These are phyloP conservation scores for Botrytis galanthina DNA, from an alignment of 2,329 filamentous ascomycete species.

Conservation along the genomic window DNA sequence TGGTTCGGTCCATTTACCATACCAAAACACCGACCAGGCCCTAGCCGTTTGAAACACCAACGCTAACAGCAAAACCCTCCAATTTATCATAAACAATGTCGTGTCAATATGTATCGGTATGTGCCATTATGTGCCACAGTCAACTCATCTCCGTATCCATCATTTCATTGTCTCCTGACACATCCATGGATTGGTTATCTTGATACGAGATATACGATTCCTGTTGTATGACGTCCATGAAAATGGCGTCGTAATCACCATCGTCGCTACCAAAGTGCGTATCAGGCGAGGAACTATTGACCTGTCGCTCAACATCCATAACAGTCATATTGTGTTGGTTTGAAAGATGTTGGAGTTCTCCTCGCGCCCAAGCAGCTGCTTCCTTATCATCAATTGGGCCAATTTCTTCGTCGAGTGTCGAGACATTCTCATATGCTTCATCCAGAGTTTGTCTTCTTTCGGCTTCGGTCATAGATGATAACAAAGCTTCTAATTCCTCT, in stretches of 20 bases:
- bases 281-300: constrained; percentile 22
- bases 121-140: neutral
- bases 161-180: constrained; percentile 24
- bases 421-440: constrained; percentile 13
- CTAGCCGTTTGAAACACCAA: constrained; percentile 28
- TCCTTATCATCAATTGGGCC: constrained; percentile 6
- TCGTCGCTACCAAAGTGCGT: constrained; percentile 46
- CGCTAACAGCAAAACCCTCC: constrained; percentile 24
- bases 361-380: neutral
- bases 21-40: constrained; percentile 18
- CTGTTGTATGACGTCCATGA: constrained; percentile 62
- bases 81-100: constrained; percentile 7
- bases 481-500: constrained; percentile 56
- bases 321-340: neutral
- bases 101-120: neutral
- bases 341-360: constrained; percentile 7
- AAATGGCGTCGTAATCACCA: constrained; percentile 60
- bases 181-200: neutral
- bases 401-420: constrained; percentile 20
- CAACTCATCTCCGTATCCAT: constrained; percentile 24
- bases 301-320: constrained; percentile 16
- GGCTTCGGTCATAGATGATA: constrained; percentile 48
- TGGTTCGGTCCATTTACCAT: neutral
- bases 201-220: constrained; percentile 36
- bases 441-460: constrained; percentile 10